These are phyloP conservation scores for Penicillium malachiteum DNA, from an alignment of 495 filamentous ascomycete species.

Conservation along the genomic window DNA sequence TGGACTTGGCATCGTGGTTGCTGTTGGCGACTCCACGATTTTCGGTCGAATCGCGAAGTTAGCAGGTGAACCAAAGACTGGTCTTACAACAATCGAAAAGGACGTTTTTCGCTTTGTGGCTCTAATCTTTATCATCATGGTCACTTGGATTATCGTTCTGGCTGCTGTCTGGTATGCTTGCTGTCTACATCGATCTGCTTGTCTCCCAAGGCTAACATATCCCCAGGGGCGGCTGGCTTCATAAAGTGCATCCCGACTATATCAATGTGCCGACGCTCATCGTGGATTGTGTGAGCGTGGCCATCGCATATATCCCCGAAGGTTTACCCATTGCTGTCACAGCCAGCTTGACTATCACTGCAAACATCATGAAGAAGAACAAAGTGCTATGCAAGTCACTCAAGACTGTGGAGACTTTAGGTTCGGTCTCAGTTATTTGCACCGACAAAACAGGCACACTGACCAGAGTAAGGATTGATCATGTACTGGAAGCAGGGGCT, in stretches of 20 bases:
- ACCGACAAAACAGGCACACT: conserved; percentile 71
- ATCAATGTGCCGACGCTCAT: conserved; percentile 66
- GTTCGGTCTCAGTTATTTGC: conserved; percentile 65
- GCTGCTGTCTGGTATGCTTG: conserved; percentile 55
- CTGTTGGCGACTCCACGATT: conserved; percentile 57
- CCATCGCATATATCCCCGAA: conserved; percentile 69
- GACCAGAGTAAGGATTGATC: conserved; percentile 43
- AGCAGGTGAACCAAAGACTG: conserved; percentile 57
- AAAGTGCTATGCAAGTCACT: conserved; percentile 66
- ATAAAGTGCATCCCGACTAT: conserved; percentile 55
- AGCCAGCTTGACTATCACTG: conserved; percentile 54
- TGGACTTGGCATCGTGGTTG: conserved; percentile 58
- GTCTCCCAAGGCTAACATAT: not conserved
- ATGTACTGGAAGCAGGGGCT: too few relatives aligned
- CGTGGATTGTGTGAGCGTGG: conserved; percentile 60
- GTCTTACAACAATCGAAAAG: conserved; percentile 58
- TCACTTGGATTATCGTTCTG: conserved; percentile 53
- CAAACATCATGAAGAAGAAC: conserved; percentile 60
- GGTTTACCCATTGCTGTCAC: conserved; percentile 66
- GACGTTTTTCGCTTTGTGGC: conserved; percentile 65
- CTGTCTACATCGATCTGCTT: not conserved
- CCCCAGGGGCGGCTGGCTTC: conserved; percentile 59
- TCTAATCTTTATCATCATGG: conserved; percentile 56
- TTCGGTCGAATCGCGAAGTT: conserved; percentile 65
- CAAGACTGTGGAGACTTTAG: conserved; percentile 68